Evolutionary conservation across 2,329 filamentous ascomycete genomes (phyloP).

Genomic region (Pseudocercospora ulei): DNA sequence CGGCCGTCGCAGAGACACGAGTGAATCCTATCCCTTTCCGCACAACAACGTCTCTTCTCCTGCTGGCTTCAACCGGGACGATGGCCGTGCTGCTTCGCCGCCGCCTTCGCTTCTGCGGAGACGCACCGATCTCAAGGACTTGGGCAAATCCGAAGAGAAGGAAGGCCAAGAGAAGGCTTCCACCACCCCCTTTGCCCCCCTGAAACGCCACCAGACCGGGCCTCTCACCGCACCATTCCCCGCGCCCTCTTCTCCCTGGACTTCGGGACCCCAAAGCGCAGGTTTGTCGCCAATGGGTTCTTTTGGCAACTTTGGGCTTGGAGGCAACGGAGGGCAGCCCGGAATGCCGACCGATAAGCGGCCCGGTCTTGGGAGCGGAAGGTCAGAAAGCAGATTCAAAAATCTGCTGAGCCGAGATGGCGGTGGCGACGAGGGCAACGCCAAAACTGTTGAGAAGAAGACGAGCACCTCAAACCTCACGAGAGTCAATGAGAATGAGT

Average conservation of each 20-base stretch:
- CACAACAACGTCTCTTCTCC: conserved; percentile 51
- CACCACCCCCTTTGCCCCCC: conserved; percentile 41
- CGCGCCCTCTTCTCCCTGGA: conserved; percentile 49
- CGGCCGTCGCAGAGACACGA: conserved; percentile 74
- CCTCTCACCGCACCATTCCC: conserved; percentile 45
- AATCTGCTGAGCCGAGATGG: conserved; percentile 73
- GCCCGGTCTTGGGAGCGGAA: conserved; percentile 53
- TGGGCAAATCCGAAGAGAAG: conserved; percentile 28
- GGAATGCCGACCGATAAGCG: conserved; percentile 59
- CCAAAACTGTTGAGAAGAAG: conserved; percentile 46
- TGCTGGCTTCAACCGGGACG: conserved; percentile 50
- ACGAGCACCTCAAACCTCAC: conserved; percentile 45
- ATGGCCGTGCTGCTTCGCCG: conserved; percentile 51
- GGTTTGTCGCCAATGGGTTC: conserved; percentile 66
- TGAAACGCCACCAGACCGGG: conserved; percentile 50
- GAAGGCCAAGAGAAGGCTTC: conserved; percentile 34
- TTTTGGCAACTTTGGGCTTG: conserved; percentile 82
- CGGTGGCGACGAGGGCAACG: conserved; percentile 49
- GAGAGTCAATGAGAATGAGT: conserved; percentile 47
- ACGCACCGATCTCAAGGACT: conserved; percentile 54
- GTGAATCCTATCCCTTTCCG: conserved; percentile 54
- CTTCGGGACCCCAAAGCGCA: conserved; percentile 46
- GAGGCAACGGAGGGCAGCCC: conserved; percentile 36
- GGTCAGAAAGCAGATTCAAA: conserved; percentile 75
- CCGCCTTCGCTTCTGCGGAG: conserved; percentile 52